A percentile compares a stretch with the other conserved stretches of the same genome.
These are phyloP conservation scores for Phytophthora capsici DNA, from an alignment of 352 stramenopile genomes.

Conservation along the genomic window DNA sequence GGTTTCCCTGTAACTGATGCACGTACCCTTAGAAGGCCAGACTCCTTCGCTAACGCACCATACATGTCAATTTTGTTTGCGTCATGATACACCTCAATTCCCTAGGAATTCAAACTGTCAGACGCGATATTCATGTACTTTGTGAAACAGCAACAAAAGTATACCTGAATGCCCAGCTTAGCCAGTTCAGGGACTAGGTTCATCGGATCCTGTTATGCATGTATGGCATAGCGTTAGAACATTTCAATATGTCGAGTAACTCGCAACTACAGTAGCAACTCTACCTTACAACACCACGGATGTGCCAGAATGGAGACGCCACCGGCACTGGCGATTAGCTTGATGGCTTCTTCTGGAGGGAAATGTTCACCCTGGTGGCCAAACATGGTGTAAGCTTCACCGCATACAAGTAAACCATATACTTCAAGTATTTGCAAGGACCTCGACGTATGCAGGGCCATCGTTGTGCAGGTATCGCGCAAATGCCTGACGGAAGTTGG, in stretches of 20 bases:
- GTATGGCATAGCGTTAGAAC: too few relatives aligned
- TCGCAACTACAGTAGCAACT: background rate
- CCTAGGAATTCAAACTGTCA: constrained; percentile 33
- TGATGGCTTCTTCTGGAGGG: constrained; percentile 85
- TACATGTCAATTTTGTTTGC: constrained; percentile 86
- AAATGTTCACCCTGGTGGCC: constrained; percentile 72
- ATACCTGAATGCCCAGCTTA: constrained; percentile 79
- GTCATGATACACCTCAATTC: constrained; percentile 86
- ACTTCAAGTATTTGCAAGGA: constrained; percentile 23
- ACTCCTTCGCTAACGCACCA: constrained; percentile 75
- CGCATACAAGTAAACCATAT: background rate
- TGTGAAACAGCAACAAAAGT: background rate
- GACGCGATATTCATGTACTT: background rate
- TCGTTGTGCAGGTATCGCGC: constrained; percentile 84
- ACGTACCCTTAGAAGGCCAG: constrained; percentile 66
- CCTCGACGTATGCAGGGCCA: constrained; percentile 85
- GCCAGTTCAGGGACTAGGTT: constrained; percentile 72
- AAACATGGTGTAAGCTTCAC: background rate
- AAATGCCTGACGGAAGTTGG: constrained; percentile 82
- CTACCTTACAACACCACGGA: constrained; percentile 86
- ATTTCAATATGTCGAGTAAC: too few relatives aligned
- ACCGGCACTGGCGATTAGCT: constrained; percentile 81
- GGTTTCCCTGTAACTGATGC: background rate
- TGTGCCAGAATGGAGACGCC: constrained; percentile 86
- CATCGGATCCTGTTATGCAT: constrained; percentile 57